A percentile compares a stretch with the other conserved stretches of the same genome.
Conservation (phyloP, 108 stramenopile genomes). For the Nitzschia sp. region DNA sequence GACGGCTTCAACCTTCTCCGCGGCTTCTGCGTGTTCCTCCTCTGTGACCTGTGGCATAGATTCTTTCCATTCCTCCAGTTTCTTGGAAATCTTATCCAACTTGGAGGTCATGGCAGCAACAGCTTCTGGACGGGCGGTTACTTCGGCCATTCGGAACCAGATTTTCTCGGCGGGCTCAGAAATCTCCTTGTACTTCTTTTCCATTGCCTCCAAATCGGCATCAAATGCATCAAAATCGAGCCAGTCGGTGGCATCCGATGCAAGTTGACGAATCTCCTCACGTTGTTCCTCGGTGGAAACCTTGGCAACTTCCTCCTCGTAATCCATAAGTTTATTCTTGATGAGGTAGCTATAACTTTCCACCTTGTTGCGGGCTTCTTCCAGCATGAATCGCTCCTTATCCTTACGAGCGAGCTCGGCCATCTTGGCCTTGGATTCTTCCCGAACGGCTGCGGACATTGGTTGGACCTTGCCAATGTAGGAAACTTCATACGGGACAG, state of each 20-base stretch:
- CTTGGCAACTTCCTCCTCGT: conserved; percentile 71
- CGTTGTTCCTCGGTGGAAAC: conserved; percentile 95
- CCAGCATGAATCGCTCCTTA: conserved; percentile 80
- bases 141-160: conserved; percentile 79
- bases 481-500: conserved; percentile 61
- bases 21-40: conserved; percentile 84
- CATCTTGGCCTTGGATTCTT: conserved; percentile 81
- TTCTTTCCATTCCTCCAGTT: conserved; percentile 87
- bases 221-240: conserved; percentile 93
- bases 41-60: conserved; percentile 88
- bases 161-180: conserved; percentile 80
- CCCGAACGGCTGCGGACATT: conserved; percentile 62
- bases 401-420: conserved; percentile 76
- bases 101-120: conserved; percentile 60
- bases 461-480: conserved; percentile 63
- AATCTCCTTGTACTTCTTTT: conserved; percentile 78
- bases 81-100: conserved; percentile 61
- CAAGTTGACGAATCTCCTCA: conserved; percentile 69
- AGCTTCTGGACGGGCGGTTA: conserved; percentile 78
- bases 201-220: conserved; percentile 82
- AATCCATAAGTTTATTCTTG: conserved; percentile 81
- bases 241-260: conserved; percentile 92
- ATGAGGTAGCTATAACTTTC: conserved; percentile 92
- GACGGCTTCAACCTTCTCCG: conserved; percentile 68
- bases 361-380: conserved; percentile 90